These are phyloP conservation scores for Mycena galericulata DNA, from an alignment of 768 basidiomycete species.

Conservation along the genomic window DNA sequence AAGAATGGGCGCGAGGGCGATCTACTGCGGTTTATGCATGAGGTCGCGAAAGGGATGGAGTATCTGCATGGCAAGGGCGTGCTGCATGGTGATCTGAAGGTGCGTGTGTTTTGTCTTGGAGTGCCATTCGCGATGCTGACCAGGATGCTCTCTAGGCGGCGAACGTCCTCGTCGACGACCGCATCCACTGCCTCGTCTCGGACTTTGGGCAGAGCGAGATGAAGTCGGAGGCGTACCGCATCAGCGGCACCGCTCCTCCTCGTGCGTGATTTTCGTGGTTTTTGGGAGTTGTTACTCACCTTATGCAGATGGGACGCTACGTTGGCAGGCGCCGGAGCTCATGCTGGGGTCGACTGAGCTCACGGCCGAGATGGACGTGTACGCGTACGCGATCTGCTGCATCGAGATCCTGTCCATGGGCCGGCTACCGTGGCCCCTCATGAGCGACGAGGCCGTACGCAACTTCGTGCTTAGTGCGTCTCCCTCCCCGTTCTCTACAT, in stretches of 20 bases:
- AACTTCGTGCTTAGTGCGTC: conserved; percentile 63
- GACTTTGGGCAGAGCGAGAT: conserved; percentile 90
- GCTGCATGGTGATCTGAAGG: conserved; percentile 87
- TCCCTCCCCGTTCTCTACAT: neutral
- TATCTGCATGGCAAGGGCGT: conserved; percentile 79
- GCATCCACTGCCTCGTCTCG: conserved; percentile 75
- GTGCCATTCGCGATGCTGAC: neutral
- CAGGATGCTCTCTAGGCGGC: conserved; percentile 57
- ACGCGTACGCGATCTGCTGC: conserved; percentile 75
- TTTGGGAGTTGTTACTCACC: conserved; percentile 6
- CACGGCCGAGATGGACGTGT: conserved; percentile 73
- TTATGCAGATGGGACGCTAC: conserved; percentile 66
- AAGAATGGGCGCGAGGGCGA: conserved; percentile 52
- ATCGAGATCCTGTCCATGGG: conserved; percentile 74
- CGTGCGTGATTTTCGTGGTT: conserved; percentile 51
- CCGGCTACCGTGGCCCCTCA: conserved; percentile 66
- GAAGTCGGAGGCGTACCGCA: conserved; percentile 74
- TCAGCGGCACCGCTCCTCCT: conserved; percentile 63
- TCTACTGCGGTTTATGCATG: conserved; percentile 70
- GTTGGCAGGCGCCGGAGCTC: conserved; percentile 82
- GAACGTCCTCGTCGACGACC: conserved; percentile 82
- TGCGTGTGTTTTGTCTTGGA: conserved; percentile 36
- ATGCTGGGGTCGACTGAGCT: conserved; percentile 59
- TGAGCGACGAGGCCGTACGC: conserved; percentile 63
- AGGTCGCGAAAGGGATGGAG: conserved; percentile 85